Conservation (phyloP, 169 alveolate genomes). For the Plasmodium malariae region DNA sequence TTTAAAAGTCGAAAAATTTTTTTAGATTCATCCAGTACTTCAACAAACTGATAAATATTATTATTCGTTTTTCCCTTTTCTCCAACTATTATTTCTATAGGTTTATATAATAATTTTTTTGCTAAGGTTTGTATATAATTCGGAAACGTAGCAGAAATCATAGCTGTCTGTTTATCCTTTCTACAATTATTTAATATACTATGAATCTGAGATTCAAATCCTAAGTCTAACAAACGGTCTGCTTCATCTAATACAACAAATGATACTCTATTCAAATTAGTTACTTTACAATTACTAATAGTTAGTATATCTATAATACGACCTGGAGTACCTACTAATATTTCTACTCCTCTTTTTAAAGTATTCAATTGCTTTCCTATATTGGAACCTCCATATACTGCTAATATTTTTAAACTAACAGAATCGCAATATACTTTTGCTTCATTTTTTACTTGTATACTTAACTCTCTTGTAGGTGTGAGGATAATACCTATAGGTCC, state of each 20-base stretch:
- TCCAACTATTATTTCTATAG: conserved; percentile 97
- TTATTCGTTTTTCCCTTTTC: conserved; percentile 93
- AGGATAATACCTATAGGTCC: conserved; percentile 93
- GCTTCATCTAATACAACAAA: conserved; percentile 99
- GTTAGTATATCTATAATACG: conserved; percentile 96
- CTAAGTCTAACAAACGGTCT: conserved; percentile 97
- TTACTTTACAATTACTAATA: conserved; percentile 92
- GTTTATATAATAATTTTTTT: conserved; percentile 94
- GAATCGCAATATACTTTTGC: conserved; percentile 84
- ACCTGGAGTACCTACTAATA: conserved; percentile 98
- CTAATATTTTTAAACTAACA: conserved; percentile 86
- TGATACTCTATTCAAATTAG: conserved; percentile 94
- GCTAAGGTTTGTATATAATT: conserved; percentile 95
- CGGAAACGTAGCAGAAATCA: conserved; percentile 99
- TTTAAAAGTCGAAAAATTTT: conserved; percentile 93
- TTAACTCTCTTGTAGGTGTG: conserved; percentile 96
- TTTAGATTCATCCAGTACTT: conserved; percentile 91
- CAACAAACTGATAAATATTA: conserved; percentile 95
- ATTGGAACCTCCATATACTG: conserved; percentile 97
- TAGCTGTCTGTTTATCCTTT: conserved; percentile 96
- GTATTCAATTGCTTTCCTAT: conserved; percentile 92
- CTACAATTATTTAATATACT: conserved; percentile 93
- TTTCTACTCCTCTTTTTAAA: conserved; percentile 95
- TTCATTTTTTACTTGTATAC: conserved; percentile 94
- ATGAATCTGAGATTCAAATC: conserved; percentile 98